A percentile compares a stretch with the other conserved stretches of the same genome.
phyloP scores from a whole-genome alignment of 73 alveolate species.

The Chromera velia region DNA sequence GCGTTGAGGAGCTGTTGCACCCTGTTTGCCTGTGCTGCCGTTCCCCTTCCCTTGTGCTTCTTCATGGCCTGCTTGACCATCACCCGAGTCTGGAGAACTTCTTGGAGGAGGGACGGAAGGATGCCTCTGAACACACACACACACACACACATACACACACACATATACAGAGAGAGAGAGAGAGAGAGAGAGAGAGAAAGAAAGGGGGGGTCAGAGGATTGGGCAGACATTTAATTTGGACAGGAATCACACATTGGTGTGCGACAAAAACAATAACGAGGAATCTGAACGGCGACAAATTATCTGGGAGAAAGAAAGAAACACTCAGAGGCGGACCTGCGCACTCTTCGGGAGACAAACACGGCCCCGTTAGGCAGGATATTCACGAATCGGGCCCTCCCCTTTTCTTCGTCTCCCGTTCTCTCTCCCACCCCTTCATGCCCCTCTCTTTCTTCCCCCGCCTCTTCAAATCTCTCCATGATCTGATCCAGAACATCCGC shows the following conservation, averaged over 20 bases:
- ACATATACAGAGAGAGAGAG: no score
- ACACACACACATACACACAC: no score
- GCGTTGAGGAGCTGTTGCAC: slow-evolving; percentile 12
- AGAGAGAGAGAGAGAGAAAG: no score
- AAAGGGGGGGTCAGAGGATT: no score
- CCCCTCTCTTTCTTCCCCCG: no score
- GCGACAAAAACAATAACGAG: no score
- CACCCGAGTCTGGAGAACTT: neutral
- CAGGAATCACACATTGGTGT: no score
- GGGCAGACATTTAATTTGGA: no score
- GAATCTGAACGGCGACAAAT: no score
- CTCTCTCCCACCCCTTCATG: neutral
- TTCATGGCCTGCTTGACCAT: neutral
- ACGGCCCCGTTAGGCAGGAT: neutral
- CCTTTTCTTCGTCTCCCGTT: neutral
- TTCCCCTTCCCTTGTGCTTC: neutral
- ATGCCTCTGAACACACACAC: no score
- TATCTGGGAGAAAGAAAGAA: no score
- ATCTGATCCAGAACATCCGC: neutral
- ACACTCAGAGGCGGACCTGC: no score
- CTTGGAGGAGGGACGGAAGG: neutral
- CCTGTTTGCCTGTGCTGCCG: neutral
- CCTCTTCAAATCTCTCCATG: neutral
- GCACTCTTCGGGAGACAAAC: neutral
- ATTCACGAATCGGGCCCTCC: neutral